Evolutionary conservation across 148 eudicot genomes (phyloP).

Genomic region (Chenopodium suecicum): DNA sequence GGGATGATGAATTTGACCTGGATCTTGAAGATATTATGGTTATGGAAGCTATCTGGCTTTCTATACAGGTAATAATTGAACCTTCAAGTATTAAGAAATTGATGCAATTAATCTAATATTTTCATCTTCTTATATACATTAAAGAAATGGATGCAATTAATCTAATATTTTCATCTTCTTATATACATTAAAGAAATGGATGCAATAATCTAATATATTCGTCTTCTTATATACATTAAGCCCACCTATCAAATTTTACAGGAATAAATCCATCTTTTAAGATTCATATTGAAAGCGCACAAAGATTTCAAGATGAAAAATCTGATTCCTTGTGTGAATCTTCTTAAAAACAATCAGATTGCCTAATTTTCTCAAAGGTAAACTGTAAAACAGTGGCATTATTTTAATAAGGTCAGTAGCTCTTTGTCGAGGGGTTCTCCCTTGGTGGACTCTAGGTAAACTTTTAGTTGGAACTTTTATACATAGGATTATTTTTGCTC

Average conservation of each 20-base stretch:
- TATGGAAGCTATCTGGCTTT: constrained; percentile 98
- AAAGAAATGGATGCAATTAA: background rate
- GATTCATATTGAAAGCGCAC: background rate
- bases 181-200: background rate
- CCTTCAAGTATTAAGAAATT: background rate
- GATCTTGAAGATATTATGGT: constrained; percentile 98
- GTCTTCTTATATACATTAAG: background rate
- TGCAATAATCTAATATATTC: background rate
- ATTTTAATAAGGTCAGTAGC: background rate
- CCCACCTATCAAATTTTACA: background rate
- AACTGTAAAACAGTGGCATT: background rate
- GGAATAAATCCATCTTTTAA: background rate
- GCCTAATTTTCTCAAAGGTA: background rate
- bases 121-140: background rate
- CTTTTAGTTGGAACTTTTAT: background rate
- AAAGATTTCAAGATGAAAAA: background rate
- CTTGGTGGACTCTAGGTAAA: background rate
- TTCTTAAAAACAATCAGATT: background rate
- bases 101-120: background rate
- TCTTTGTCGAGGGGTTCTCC: background rate
- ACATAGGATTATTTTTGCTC: background rate
- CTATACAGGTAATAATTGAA: constrained; percentile 66
- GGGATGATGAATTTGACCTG: constrained; percentile 81
- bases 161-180: background rate
- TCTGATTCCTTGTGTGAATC: background rate